phyloP scores from a whole-genome alignment of 495 filamentous ascomycete genomes.

The Clohesyomyces aquaticus region DNA sequence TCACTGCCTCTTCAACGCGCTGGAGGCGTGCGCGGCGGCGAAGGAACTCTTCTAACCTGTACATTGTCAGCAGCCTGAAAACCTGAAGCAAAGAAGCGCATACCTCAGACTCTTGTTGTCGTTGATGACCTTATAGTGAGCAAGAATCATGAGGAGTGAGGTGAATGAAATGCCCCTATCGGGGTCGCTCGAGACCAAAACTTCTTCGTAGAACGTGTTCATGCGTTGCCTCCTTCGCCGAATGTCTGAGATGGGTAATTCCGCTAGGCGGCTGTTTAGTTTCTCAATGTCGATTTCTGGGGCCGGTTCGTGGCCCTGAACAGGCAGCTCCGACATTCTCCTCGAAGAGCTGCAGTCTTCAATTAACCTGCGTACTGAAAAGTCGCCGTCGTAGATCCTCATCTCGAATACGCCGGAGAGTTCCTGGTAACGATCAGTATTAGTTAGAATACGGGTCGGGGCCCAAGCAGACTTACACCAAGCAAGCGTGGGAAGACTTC shows the following conservation, averaged over 20 bases:
- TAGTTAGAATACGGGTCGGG: not conserved
- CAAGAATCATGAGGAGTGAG: slow-evolving; percentile 91
- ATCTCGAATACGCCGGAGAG: slow-evolving; percentile 94
- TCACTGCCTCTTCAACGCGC: slow-evolving; percentile 94
- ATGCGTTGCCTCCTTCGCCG: slow-evolving; percentile 72
- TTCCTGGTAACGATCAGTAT: slow-evolving; percentile 54
- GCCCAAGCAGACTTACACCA: slow-evolving; percentile 59
- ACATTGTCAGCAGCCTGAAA: slow-evolving; percentile 28
- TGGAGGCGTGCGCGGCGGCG: slow-evolving; percentile 87
- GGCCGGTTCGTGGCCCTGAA: slow-evolving; percentile 55
- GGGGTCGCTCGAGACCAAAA: slow-evolving; percentile 88
- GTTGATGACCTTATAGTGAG: slow-evolving; percentile 98
- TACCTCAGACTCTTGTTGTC: slow-evolving; percentile 93
- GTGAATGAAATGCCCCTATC: slow-evolving; percentile 91
- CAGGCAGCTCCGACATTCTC: slow-evolving; percentile 49
- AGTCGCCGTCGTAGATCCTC: slow-evolving; percentile 92
- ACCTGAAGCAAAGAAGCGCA: slow-evolving; percentile 22
- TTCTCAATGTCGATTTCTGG: slow-evolving; percentile 69
- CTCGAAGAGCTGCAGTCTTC: slow-evolving; percentile 69
- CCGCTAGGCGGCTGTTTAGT: slow-evolving; percentile 72
- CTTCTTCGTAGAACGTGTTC: slow-evolving; percentile 94
- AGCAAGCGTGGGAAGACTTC: slow-evolving; percentile 88
- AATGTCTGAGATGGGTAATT: slow-evolving; percentile 76
- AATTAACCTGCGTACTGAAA: slow-evolving; percentile 79
- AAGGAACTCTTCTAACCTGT: slow-evolving; percentile 87